Conservation (phyloP, 1,284 basidiomycete species). For the Microbotryum scabiosae region DNA sequence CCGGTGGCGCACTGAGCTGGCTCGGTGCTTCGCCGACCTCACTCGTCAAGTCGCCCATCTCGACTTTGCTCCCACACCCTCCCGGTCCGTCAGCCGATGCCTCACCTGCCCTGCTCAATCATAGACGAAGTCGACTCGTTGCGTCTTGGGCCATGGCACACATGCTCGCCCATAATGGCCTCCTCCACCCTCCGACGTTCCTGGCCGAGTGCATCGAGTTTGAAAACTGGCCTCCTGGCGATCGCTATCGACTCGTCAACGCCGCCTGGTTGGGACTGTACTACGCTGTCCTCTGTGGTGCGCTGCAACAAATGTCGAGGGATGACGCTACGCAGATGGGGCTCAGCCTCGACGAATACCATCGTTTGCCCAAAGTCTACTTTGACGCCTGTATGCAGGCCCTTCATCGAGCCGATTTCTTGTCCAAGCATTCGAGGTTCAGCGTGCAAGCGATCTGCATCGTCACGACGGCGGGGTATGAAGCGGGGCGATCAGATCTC, state of each 20-base stretch:
- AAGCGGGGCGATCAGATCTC: conserved; percentile 20
- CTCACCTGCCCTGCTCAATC: background rate
- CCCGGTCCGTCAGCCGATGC: too few relatives aligned
- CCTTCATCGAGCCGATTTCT: conserved; percentile 21
- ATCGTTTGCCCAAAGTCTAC: conserved; percentile 11
- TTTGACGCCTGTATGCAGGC: conserved; percentile 23
- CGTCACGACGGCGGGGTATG: conserved; percentile 16
- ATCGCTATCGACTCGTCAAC: conserved; percentile 12
- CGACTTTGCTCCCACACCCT: background rate
- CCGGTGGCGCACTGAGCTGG: background rate
- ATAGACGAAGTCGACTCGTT: background rate
- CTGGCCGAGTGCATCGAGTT: conserved; percentile 19
- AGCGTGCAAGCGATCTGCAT: conserved; percentile 21
- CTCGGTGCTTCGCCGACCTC: background rate
- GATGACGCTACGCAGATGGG: conserved; percentile 5
- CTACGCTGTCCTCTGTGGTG: conserved; percentile 19
- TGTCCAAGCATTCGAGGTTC: conserved; percentile 23
- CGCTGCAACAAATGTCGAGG: conserved; percentile 21
- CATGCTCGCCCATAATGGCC: conserved; percentile 2
- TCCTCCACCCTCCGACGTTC: conserved; percentile 15
- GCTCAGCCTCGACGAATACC: conserved; percentile 1
- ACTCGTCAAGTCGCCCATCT: background rate
- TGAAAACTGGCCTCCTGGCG: conserved; percentile 6
- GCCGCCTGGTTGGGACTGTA: conserved; percentile 26
- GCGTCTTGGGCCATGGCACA: background rate